A percentile compares a stretch with the other conserved stretches of the same genome.
Evolutionary conservation across 73 alveolate species (phyloP).

Genomic region (Paramecium octaurelia): DNA sequence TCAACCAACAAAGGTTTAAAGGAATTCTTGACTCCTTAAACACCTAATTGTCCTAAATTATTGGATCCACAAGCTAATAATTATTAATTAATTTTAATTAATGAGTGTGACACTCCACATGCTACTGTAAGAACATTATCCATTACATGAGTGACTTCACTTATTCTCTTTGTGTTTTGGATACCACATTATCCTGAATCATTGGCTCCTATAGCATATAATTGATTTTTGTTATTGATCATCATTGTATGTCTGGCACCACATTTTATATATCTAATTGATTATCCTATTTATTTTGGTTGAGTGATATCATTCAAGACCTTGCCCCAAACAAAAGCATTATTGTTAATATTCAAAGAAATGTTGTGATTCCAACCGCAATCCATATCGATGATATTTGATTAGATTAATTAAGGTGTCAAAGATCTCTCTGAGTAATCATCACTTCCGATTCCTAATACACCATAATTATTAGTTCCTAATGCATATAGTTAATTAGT

Average conservation of each 20-base stretch:
- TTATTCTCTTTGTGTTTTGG: neutral
- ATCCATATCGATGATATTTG: neutral
- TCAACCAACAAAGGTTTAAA: neutral
- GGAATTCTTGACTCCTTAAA: neutral
- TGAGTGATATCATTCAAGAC: neutral
- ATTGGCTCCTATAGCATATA: constrained; percentile 28
- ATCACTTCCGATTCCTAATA: constrained; percentile 36
- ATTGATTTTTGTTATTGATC: neutral
- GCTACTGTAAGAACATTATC: neutral
- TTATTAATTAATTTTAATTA: neutral
- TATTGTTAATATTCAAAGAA: neutral
- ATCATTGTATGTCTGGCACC: constrained; percentile 51
- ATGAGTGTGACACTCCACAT: constrained; percentile 26
- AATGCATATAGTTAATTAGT: neutral
- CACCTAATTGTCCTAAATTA: constrained; percentile 15
- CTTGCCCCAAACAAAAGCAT: constrained; percentile 38
- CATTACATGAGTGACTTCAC: neutral
- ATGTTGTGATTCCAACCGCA: constrained; percentile 41
- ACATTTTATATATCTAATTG: neutral
- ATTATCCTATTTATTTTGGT: constrained; percentile 10
- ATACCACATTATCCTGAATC: constrained; percentile 49
- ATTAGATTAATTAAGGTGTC: neutral
- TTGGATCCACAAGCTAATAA: constrained; percentile 37
- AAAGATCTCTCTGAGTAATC: neutral
- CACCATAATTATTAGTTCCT: constrained; percentile 45